Percentiles rank a stretch among this genome's conserved stretches.
Evolutionary conservation across 352 stramenopile species (phyloP).

Genomic region (Pythium sukuiense): DNA sequence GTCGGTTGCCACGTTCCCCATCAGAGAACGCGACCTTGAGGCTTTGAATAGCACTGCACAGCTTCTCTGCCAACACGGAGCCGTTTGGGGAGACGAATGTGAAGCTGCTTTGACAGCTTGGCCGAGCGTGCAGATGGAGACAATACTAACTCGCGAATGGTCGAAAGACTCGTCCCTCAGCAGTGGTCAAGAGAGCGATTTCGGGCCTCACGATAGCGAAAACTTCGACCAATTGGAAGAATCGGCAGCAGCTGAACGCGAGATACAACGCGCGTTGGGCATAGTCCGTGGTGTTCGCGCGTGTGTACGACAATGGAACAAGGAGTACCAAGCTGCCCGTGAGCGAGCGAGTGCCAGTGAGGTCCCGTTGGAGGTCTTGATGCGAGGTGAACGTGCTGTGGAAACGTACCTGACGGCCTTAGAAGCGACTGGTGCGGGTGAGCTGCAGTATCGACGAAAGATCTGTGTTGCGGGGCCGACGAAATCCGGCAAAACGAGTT

Average conservation of each 20-base stretch:
- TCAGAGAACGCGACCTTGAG: not conserved
- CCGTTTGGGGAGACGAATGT: not conserved
- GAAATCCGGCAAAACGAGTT: not conserved
- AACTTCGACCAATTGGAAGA: conserved; percentile 5
- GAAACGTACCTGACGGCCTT: conserved; percentile 17
- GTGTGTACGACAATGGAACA: conserved; percentile 1
- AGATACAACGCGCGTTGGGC: not conserved
- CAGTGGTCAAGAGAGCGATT: conserved; percentile 11
- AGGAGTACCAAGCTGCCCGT: not conserved
- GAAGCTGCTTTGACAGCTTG: not conserved
- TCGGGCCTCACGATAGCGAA: not conserved
- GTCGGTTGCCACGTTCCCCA: not conserved
- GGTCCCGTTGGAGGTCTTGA: conserved; percentile 21
- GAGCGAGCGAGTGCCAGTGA: not conserved
- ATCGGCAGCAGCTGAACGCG: not conserved
- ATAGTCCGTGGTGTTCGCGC: conserved; percentile 5
- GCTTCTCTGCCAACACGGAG: conserved; percentile 2
- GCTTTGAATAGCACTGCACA: conserved; percentile 1
- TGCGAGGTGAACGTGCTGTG: conserved; percentile 10
- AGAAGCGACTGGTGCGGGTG: not conserved
- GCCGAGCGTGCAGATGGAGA: conserved; percentile 2
- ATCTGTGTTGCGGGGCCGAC: not conserved
- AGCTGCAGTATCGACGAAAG: conserved; percentile 18
- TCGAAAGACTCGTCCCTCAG: conserved; percentile 16
- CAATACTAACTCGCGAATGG: conserved; percentile 6